Evolutionary conservation across 805 yeast genomes (phyloP), one percentile per base, ranked within the genome.

Genomic region (Hanseniaspora meyeri): DNA sequence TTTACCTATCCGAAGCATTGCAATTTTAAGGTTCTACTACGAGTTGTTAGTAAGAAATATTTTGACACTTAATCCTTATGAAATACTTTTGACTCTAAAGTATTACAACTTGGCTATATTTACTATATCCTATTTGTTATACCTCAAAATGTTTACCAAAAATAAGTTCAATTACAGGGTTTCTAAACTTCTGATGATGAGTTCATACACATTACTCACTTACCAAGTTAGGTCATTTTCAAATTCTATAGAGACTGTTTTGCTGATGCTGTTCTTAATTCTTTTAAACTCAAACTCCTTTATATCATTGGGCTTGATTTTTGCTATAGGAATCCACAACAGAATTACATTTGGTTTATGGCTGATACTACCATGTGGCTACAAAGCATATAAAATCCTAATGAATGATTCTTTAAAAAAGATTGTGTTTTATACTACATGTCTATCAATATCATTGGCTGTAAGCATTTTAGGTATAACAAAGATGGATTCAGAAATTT

Each of bases 181-280:
- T 55, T 62, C 71, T 16, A 53, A 73, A 49, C 63, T 75, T 37
- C 70, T 76, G 46, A 70, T 75, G n/a, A 70, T 74, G 36, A 73
- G 80, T 1, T 78, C 83, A 1, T 91, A 86, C 64, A 76, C 88
- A 36, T 82, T 95, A 0, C 74, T 87, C 72, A 79, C 83, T 0
- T 82, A 82, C 63, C 97, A 93, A 65, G 74, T 87, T 0, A 97
- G 89, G 65, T 81, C 95, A 0, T 86, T 93, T 63, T 86, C 96
- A n/a, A 93, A 93, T 65, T 79, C 89, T 24, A 64, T 87, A 1
- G 99, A 93, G 66, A 84, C 86, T 0, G 40, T 66, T 70, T 56
- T 65, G 29, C 59, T 65, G 72, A 74, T 58, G 63, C 58, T 58
- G 70, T 78, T 43, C 68, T 81, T 69, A 62, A 66, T 69, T 19